Conservation (phyloP, 1,139 yeast genomes). For the Hemisphaericaspora xylofermentans region DNA sequence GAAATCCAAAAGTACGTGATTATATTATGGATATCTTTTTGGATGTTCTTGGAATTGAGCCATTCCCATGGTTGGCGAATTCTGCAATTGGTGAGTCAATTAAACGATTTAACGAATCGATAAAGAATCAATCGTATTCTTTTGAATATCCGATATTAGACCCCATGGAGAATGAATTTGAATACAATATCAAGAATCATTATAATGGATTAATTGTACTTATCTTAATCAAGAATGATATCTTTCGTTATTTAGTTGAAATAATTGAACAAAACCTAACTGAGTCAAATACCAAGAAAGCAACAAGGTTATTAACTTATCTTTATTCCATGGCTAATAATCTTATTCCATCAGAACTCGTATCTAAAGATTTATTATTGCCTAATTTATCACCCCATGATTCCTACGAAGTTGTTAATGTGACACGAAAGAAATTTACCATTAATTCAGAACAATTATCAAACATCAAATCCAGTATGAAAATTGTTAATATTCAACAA, state of each 20-base stretch:
- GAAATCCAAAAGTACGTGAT: conserved; percentile 56
- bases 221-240: conserved; percentile 54
- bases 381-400: conserved; percentile 17
- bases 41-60: conserved; percentile 62
- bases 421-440: conserved; percentile 25
- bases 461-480: conserved; percentile 30
- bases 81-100: conserved; percentile 36
- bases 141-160: conserved; percentile 9
- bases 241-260: conserved; percentile 48
- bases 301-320: conserved; percentile 63
- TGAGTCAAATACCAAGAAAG: conserved; percentile 52
- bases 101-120: conserved; percentile 11
- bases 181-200: conserved; percentile 45
- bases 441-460: conserved; percentile 20
- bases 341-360: conserved; percentile 47
- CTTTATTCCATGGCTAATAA: conserved; percentile 54
- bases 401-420: conserved; percentile 12
- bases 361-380: conserved; percentile 15
- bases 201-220: conserved; percentile 59
- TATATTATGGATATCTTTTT: conserved; percentile 69
- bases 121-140: conserved; percentile 3
- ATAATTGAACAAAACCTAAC: conserved; percentile 50
- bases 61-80: conserved; percentile 57
- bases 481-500: conserved; percentile 43
- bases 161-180: conserved; percentile 14